Base-by-base conservation (phyloP, 2,329 filamentous ascomycete species). In the Hirsutella minnesotensis region DNA sequence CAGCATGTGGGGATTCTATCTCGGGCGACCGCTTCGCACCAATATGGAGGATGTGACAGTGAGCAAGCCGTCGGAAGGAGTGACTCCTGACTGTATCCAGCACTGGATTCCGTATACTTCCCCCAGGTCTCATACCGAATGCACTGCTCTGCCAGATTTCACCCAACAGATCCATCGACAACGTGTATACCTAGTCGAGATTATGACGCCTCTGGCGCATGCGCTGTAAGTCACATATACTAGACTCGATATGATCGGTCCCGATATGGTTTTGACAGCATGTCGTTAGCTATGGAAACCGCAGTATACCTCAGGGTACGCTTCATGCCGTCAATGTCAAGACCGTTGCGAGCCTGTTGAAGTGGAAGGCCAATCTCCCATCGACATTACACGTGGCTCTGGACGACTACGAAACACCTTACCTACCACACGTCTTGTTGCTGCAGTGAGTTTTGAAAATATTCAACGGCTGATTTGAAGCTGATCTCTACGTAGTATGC, bases 1-100 rank as follows among this genome's bases (percentile, higher is more conserved):
- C 39, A 56, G 54, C 21, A 51, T 53, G 43, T 53, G 54, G 48
- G 48, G 53, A 4, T 54, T 56, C 38, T 51, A 54, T 22, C 46
- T 55, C 4, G 54, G 53, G 15, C 48, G 53, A 5, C 52, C 52
- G 10, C 55, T 54, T 18, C 47, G 53, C 13, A 52, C 54, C 22
- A 53, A 51, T 29, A 52, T 55, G 44, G 47, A 55, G 20, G 51
- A 54, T 15, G 52, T 54, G 9, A 56, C 54, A 0, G 50, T 55
- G 9, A 38, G 46, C 12, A 51, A 50, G 31, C 54, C 52, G 12
- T 22, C n/a, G n/a, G 49, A 46, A 5, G 43, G 43, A 19, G 27
- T 41, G n/a, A 51, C 37, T 35, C 46, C 10, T 46, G 43, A 50
- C 9, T 16, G 19, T 12, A 7, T 12, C 7, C 7, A 12, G 7